A percentile compares a stretch with the other conserved stretches of the same genome.
phyloP scores from a whole-genome alignment of 2,329 filamentous ascomycete genomes.

The Trichoderma semiorbis region DNA sequence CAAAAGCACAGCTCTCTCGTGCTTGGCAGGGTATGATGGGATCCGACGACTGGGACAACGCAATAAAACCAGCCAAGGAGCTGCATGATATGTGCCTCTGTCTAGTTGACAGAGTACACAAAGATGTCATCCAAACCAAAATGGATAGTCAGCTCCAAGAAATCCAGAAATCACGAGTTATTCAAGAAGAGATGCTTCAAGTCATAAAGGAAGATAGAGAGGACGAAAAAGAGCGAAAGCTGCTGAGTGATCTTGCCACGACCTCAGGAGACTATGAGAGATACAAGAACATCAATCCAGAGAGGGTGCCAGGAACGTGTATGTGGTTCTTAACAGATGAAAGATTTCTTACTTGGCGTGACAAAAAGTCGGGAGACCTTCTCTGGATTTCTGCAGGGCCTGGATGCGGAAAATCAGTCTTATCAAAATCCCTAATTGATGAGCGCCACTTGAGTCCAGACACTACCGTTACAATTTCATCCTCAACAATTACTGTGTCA shows the following conservation, averaged over 20 bases:
- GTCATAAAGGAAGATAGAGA: background rate
- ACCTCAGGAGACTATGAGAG: slow-evolving; percentile 25
- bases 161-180: background rate
- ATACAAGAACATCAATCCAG: slow-evolving; percentile 30
- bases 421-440: slow-evolving; percentile 27
- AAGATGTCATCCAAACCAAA: background rate
- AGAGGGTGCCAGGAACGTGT: slow-evolving; percentile 30
- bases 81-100: background rate
- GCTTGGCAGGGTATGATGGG: slow-evolving; percentile 18
- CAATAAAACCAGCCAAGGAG: background rate
- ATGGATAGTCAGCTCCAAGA: background rate
- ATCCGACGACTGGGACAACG: slow-evolving; percentile 18
- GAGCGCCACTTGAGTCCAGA: slow-evolving; percentile 15
- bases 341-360: slow-evolving; percentile 28
- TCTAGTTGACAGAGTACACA: background rate
- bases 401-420: slow-evolving; percentile 34
- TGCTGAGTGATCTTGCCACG: slow-evolving; percentile 22
- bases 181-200: background rate
- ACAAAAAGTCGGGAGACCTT: slow-evolving; percentile 21
- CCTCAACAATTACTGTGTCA: background rate
- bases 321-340: slow-evolving; percentile 32
- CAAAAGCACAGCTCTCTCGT: slow-evolving; percentile 21
- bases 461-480: background rate
- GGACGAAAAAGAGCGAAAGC: background rate
- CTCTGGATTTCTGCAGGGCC: slow-evolving; percentile 35